Conservation (phyloP, 129 eudicot species). For the Kitagawia praeruptora region DNA sequence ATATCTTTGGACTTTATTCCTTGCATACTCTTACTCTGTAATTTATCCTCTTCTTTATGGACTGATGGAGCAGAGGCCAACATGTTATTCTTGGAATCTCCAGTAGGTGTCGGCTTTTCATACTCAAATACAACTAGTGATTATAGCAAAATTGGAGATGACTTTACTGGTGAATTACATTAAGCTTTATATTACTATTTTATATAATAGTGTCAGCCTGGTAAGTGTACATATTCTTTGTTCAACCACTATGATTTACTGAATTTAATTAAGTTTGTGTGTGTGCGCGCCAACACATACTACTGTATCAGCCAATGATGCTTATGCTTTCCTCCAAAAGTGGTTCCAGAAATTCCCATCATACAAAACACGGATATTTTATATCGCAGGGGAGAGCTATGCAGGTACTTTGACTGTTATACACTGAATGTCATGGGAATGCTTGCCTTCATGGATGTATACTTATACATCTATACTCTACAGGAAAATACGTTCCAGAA, state of each 20-base stretch:
- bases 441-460: background rate
- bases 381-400: slow-evolving; percentile 90
- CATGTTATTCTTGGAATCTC: slow-evolving; percentile 92
- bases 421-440: slow-evolving; percentile 10
- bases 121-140: slow-evolving; percentile 76
- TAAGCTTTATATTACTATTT: slow-evolving; percentile 1
- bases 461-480: slow-evolving; percentile 6
- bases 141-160: slow-evolving; percentile 74
- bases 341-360: slow-evolving; percentile 83
- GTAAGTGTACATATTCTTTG: background rate
- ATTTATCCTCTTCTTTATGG: slow-evolving; percentile 12
- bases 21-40: slow-evolving; percentile 16
- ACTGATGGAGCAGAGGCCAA: slow-evolving; percentile 69
- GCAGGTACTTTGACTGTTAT: slow-evolving; percentile 41
- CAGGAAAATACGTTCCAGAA: slow-evolving; percentile 76
- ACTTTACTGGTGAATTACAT: slow-evolving; percentile 55
- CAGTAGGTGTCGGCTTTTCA: slow-evolving; percentile 96
- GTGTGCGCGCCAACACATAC: background rate
- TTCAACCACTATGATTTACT: background rate
- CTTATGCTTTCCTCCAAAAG: slow-evolving; percentile 64
- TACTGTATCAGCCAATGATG: slow-evolving; percentile 63
- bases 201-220: background rate
- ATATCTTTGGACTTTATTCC: background rate
- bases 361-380: slow-evolving; percentile 37
- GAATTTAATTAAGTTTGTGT: slow-evolving; percentile 9